Percentiles rank a stretch among this genome's conserved stretches.
These are phyloP conservation scores for Monosporascus sp. DNA, from an alignment of 2,329 filamentous ascomycete species.

Conservation along the genomic window DNA sequence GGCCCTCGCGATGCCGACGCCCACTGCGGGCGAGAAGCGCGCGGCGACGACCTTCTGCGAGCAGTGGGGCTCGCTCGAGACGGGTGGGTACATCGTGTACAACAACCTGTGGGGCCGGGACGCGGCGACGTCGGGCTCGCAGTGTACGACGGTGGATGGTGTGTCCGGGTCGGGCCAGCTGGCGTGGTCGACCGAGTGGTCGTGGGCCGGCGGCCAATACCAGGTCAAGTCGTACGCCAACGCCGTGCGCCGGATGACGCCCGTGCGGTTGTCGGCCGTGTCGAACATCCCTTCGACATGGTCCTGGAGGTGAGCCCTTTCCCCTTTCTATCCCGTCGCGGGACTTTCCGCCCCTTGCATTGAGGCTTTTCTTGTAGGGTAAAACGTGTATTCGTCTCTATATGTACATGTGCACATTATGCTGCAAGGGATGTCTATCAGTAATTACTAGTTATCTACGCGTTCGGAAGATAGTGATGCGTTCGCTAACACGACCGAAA, in stretches of 20 bases:
- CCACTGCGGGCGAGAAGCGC: constrained; percentile 27
- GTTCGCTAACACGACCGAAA: too few species aligned
- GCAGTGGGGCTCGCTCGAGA: constrained; percentile 31
- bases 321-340: not conserved
- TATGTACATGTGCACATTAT: too few species aligned
- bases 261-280: constrained; percentile 30
- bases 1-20: constrained; percentile 22
- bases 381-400: not conserved
- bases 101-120: constrained; percentile 47
- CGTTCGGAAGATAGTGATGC: too few species aligned
- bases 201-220: constrained; percentile 34
- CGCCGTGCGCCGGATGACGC: constrained; percentile 29
- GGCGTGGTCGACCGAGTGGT: constrained; percentile 39
- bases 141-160: constrained; percentile 37
- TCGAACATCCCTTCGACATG: constrained; percentile 31
- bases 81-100: constrained; percentile 42
- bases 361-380: not conserved
- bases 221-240: constrained; percentile 44
- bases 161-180: constrained; percentile 26
- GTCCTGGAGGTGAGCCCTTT: constrained; percentile 30
- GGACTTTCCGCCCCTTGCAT: not conserved
- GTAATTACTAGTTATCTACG: too few species aligned
- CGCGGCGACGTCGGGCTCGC: constrained; percentile 31
- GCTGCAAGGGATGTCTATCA: too few species aligned
- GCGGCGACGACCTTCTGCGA: constrained; percentile 31